Base-by-base conservation (phyloP, 2,329 filamentous ascomycete genomes). In the Paracorniculantispora psalliotae region DNA sequence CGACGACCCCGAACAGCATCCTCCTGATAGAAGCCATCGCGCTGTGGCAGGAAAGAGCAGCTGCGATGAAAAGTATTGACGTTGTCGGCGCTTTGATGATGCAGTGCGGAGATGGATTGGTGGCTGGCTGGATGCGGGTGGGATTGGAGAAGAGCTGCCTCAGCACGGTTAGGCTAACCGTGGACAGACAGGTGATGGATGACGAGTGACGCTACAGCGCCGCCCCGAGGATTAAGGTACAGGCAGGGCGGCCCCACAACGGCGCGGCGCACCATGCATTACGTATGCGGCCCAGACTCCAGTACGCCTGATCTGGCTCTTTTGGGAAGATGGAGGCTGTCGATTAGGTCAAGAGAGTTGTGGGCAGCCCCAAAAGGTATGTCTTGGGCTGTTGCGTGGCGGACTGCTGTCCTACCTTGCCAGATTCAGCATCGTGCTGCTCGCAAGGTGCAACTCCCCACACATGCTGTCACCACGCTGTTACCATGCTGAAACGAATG, bases 11-110 rank as follows among this genome's bases (percentile, higher is more conserved):
- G 54, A 76, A 52, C 59, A 75, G 68, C 61, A 79, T 67, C 64
- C 71, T 71, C 67, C 72, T 72, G 62, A 70, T 68, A 65, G 67
- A 67, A 68, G 74, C 72, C 78, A 80, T 80, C 62, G 63, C 69
- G 67, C 48, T 30, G 48, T 26, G 10, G 43, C 15, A 35, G 41
- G 21, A 26, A 13, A 23, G n/a, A 28, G 39, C 48, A 30, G 19
- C 19, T 26, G 37, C 28, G 35, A 66, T 67, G 65, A 66, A 62
- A 53, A 58, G 35, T 50, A 21, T 52, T 52, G 56, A 17, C n/a
- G n/a, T n/a, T n/a, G 17, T 6, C 21, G 17, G 35, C 33, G 44
- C 35, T 28, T 49, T n/a, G 44, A 57, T 57, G 54, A 49, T 43
- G 46, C 4, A 10, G 44, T 49, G 54, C 53, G 54, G 44, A 57